Percentiles rank a stretch among this genome's conserved stretches.
Conservation (phyloP, 2,329 filamentous ascomycete species). For the Penicillium sp. region DNA sequence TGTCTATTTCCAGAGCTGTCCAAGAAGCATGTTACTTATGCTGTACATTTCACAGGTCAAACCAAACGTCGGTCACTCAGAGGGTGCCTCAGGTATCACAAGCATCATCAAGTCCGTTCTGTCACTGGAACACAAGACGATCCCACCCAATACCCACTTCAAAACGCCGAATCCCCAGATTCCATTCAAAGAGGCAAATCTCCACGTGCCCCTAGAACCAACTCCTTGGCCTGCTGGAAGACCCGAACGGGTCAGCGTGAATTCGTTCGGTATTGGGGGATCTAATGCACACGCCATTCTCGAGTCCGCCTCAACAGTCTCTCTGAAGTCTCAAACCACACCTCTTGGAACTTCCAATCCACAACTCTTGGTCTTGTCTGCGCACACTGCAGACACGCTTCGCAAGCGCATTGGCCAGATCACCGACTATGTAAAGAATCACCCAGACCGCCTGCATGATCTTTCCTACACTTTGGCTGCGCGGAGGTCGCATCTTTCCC, state of each 20-base stretch:
- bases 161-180: conserved; percentile 26
- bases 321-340: neutral
- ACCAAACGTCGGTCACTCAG: conserved; percentile 27
- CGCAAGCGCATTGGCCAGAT: conserved; percentile 6
- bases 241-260: conserved; percentile 28
- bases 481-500: conserved; percentile 13
- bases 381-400: conserved; percentile 10
- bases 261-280: conserved; percentile 32
- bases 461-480: conserved; percentile 15
- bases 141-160: conserved; percentile 31
- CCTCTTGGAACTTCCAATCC: neutral
- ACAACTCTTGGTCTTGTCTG: conserved; percentile 15
- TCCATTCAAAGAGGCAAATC: conserved; percentile 14
- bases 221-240: conserved; percentile 25
- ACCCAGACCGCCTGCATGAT: conserved; percentile 1
- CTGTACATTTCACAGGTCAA: conserved; percentile 17
- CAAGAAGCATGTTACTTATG: neutral
- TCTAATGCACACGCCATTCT: conserved; percentile 22
- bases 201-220: conserved; percentile 15
- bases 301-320: conserved; percentile 8
- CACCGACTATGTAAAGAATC: conserved; percentile 4
- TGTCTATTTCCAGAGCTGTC: no score
- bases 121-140: conserved; percentile 18
- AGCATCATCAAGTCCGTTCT: conserved; percentile 26
- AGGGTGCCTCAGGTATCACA: conserved; percentile 25